phyloP scores from a whole-genome alignment of 129 eudicot species.

The Rutidosis leptorrhynchoides region DNA sequence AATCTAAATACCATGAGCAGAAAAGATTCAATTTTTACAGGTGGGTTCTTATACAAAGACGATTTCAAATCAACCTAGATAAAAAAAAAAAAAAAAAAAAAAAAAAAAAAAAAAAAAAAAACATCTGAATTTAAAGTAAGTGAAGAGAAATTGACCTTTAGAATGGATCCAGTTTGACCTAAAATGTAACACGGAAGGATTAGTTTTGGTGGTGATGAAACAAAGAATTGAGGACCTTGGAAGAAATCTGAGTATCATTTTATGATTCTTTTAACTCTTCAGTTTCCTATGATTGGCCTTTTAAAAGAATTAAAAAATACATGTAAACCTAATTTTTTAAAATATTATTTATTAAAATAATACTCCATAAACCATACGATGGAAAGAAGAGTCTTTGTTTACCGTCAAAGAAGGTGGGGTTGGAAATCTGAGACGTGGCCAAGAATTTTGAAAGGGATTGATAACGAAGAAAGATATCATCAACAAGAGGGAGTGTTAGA shows the following conservation, averaged over 20 bases:
- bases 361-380: no score
- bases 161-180: not conserved
- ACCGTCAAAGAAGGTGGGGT: conserved; percentile 9
- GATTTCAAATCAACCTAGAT: not conserved
- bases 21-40: not conserved
- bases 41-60: not conserved
- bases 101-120: not conserved
- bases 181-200: conserved; percentile 9
- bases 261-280: not conserved
- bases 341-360: no score
- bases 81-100: not conserved
- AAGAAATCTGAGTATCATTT: conserved; percentile 9
- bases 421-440: conserved; percentile 4
- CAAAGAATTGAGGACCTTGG: conserved; percentile 8
- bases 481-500: no score
- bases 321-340: not conserved
- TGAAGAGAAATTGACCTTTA: not conserved
- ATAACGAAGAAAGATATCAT: conserved; percentile 2
- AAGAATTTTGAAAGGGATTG: not conserved
- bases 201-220: conserved; percentile 8
- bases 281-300: not conserved
- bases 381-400: not conserved
- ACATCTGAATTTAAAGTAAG: not conserved
- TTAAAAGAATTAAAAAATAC: no score
- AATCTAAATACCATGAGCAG: not conserved